These are phyloP conservation scores for Tuber calosporum DNA, from an alignment of 495 filamentous ascomycete species.

Conservation along the genomic window DNA sequence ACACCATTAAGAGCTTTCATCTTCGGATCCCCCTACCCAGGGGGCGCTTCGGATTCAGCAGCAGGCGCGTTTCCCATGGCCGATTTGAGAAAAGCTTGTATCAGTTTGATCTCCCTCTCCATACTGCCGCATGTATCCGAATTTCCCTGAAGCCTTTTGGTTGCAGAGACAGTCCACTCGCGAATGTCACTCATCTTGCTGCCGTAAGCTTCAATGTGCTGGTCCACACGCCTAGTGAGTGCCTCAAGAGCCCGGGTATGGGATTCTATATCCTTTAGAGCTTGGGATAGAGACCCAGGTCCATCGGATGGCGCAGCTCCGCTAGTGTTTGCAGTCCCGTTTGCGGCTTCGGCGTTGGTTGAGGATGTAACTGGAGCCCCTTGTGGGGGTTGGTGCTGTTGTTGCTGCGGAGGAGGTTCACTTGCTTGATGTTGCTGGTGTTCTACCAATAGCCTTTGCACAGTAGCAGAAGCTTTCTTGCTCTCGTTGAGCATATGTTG, in stretches of 20 bases:
- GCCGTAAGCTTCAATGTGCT: slow-evolving; percentile 26
- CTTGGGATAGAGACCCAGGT: slow-evolving; percentile 8
- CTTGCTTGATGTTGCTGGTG: neutral
- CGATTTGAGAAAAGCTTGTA: slow-evolving; percentile 9
- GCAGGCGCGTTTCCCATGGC: neutral
- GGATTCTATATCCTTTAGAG: slow-evolving; percentile 17
- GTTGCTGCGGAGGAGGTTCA: neutral
- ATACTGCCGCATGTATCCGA: slow-evolving; percentile 9
- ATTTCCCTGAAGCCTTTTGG: slow-evolving; percentile 18
- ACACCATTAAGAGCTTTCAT: neutral
- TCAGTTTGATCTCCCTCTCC: slow-evolving; percentile 16
- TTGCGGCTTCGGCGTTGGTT: slow-evolving; percentile 18
- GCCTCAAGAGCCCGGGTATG: slow-evolving; percentile 14
- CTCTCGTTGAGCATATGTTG: slow-evolving; percentile 19
- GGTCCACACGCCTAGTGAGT: slow-evolving; percentile 11
- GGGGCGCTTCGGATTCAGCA: neutral
- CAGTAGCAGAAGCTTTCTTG: slow-evolving; percentile 1
- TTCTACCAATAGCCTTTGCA: neutral
- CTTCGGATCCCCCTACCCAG: neutral
- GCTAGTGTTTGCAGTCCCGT: slow-evolving; percentile 19
- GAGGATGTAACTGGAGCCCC: neutral
- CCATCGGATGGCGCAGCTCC: slow-evolving; percentile 16
- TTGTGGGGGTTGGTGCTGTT: neutral
- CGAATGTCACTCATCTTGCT: slow-evolving; percentile 31
- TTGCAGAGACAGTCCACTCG: slow-evolving; percentile 28